phyloP scores from a whole-genome alignment of 202 grass and related monocot species.

The Miscanthus sacchariflorus region DNA sequence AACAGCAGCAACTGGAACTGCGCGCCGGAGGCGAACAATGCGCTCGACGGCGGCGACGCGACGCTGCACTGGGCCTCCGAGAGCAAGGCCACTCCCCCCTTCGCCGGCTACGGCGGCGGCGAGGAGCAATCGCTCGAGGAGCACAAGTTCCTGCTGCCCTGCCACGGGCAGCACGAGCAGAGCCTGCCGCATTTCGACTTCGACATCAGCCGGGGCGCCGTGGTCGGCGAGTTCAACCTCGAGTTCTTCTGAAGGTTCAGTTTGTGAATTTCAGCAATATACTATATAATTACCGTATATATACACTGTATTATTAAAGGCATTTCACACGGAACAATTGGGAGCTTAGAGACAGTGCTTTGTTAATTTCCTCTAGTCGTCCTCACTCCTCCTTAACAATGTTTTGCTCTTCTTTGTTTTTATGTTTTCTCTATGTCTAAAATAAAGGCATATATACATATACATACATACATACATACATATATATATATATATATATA shows the following conservation, averaged over 20 bases:
- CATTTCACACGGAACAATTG: constrained; percentile 44
- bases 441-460: constrained; percentile 44
- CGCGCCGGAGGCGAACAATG: constrained; percentile 48
- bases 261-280: constrained; percentile 4
- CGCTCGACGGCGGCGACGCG: constrained; percentile 58
- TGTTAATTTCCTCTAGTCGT: constrained; percentile 56
- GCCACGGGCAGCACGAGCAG: constrained; percentile 57
- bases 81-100: constrained; percentile 46
- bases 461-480: constrained; percentile 42
- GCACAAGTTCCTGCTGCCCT: constrained; percentile 63
- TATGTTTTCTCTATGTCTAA: constrained; percentile 31
- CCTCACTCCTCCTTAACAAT: constrained; percentile 43
- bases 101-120: constrained; percentile 26
- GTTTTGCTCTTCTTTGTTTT: background rate
- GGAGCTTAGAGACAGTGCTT: constrained; percentile 54
- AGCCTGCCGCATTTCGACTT: constrained; percentile 60
- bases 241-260: constrained; percentile 55
- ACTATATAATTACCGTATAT: constrained; percentile 20
- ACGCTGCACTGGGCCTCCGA: constrained; percentile 71
- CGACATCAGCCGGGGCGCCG: constrained; percentile 48
- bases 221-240: constrained; percentile 52
- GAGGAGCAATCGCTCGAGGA: constrained; percentile 55
- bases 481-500: background rate
- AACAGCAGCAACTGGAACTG: constrained; percentile 96
- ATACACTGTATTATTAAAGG: background rate